Percentiles rank a stretch among this genome's conserved stretches.
Evolutionary conservation across 1,284 basidiomycete species (phyloP).

Genomic region (Ustilago lituana): DNA sequence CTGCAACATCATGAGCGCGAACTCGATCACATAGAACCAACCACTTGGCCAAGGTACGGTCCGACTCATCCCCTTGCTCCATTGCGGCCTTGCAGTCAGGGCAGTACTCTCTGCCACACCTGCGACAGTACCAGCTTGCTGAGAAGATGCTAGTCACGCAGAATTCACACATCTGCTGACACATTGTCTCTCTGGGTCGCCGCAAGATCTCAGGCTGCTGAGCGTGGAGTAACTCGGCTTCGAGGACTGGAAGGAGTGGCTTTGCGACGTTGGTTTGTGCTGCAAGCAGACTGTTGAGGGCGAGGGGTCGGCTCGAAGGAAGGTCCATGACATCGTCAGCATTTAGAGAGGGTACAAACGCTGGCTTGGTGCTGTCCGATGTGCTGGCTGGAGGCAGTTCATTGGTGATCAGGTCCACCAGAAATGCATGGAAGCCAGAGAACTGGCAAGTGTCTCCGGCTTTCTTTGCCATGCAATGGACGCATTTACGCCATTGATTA

Average conservation of each 20-base stretch:
- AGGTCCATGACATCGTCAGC: slow-evolving; percentile 29
- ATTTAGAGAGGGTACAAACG: slow-evolving; percentile 26
- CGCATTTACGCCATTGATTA: slow-evolving; percentile 27
- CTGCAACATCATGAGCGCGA: slow-evolving; percentile 57
- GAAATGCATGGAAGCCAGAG: slow-evolving; percentile 26
- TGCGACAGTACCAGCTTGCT: slow-evolving; percentile 84
- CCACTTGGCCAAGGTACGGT: slow-evolving; percentile 9
- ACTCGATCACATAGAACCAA: slow-evolving; percentile 39
- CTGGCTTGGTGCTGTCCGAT: neutral
- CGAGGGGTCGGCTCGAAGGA: slow-evolving; percentile 18
- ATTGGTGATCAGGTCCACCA: slow-evolving; percentile 18
- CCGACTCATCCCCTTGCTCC: slow-evolving; percentile 11
- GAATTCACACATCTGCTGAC: slow-evolving; percentile 73
- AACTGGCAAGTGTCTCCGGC: slow-evolving; percentile 46
- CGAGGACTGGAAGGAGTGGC: slow-evolving; percentile 30
- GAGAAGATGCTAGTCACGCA: slow-evolving; percentile 92
- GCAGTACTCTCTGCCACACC: slow-evolving; percentile 91
- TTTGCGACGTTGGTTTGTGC: slow-evolving; percentile 21
- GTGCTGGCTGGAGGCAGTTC: slow-evolving; percentile 1
- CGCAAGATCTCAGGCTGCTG: slow-evolving; percentile 13
- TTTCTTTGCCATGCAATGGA: slow-evolving; percentile 25
- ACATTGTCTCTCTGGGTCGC: slow-evolving; percentile 33
- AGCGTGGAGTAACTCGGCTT: slow-evolving; percentile 40
- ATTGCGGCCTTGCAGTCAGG: slow-evolving; percentile 81
- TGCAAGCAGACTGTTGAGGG: neutral